Conservation (phyloP, 208 protist genomes). For the Trypanosoma grayi region DNA sequence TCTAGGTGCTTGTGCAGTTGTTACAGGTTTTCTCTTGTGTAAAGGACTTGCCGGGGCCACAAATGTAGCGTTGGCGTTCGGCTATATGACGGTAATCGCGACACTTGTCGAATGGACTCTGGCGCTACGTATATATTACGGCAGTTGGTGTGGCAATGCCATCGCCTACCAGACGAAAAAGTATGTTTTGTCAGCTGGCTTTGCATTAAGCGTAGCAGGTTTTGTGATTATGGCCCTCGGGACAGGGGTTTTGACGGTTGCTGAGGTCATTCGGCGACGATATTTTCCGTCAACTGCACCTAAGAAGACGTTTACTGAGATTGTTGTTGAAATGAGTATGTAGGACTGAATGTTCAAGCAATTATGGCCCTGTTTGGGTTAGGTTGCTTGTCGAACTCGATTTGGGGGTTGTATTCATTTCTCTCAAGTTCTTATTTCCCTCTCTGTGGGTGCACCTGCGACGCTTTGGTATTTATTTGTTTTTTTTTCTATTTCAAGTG, state of each 20-base stretch:
- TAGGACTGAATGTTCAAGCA: no score
- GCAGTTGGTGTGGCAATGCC: conserved; percentile 46
- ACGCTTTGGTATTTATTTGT: no score
- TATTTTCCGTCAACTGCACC: no score
- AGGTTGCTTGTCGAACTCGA: no score
- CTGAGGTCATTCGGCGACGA: conserved; percentile 46
- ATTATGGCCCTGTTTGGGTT: no score
- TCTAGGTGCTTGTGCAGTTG: conserved; percentile 31
- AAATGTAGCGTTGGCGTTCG: conserved; percentile 43
- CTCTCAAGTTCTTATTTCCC: no score
- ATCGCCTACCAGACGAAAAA: conserved; percentile 51
- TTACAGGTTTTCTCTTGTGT: conserved; percentile 49
- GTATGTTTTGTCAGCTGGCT: conserved; percentile 60
- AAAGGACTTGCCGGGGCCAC: conserved; percentile 40
- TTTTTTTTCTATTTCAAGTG: conserved; percentile 4
- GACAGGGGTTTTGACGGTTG: conserved; percentile 32
- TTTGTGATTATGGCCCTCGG: conserved; percentile 48
- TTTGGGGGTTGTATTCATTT: no score
- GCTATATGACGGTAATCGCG: conserved; percentile 33
- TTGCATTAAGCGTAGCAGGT: conserved; percentile 42
- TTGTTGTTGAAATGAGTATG: no score
- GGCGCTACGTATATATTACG: conserved; percentile 65
- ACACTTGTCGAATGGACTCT: conserved; percentile 49
- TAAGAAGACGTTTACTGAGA: no score
- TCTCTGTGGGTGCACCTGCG: no score